Evolutionary conservation across 2,329 filamentous ascomycete species (phyloP), one percentile per base, ranked within the genome.

Genomic region (Neonectria ditissima): DNA sequence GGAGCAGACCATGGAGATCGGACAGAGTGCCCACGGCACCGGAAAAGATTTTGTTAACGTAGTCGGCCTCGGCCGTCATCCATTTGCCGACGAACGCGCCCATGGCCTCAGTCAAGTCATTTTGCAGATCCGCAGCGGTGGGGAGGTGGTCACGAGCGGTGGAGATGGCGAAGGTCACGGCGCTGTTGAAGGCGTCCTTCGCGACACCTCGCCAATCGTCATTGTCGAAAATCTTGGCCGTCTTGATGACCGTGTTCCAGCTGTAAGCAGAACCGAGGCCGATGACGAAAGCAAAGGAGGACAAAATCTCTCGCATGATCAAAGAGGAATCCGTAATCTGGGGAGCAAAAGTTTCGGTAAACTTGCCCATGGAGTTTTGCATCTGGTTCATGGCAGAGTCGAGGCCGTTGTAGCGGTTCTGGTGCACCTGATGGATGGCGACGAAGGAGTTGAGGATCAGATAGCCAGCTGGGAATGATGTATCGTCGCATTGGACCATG

Each of bases 391-490:
- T 47, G 30, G 54, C 43, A 10, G 28, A 18, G 30, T 56, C 30
- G 5, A 56, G 54, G 9, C 43, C 43, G 28, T 56, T 56, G 54
- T 56, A 56, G 4, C 54, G 54, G 32, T 56, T 56, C 30, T 56
- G 54, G 43, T 48, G 54, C 8, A 56, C 30, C 34, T 56, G 54
- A 11, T 57, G 55, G 20, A 51, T 50, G 14, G 55, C 22, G 14
- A 57, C 55, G 34, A 57, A 57, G 16, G 55, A 57, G 55, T 57
- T 57, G 9, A 57, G 44, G n/a, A 57, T 57, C 16, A 57, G 30
- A 32, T 51, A 57, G 13, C 55, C 55, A 30, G 55, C 55, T 4
- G 55, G 55, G 11, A 48, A 45, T 6, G 30, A 39, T 3, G 45
- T 50, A 39, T 57, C 55, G 5, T 50, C 45, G 4, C 55, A 51